phyloP scores from a whole-genome alignment of 345 rosid genomes.

The Brassica cretica region DNA sequence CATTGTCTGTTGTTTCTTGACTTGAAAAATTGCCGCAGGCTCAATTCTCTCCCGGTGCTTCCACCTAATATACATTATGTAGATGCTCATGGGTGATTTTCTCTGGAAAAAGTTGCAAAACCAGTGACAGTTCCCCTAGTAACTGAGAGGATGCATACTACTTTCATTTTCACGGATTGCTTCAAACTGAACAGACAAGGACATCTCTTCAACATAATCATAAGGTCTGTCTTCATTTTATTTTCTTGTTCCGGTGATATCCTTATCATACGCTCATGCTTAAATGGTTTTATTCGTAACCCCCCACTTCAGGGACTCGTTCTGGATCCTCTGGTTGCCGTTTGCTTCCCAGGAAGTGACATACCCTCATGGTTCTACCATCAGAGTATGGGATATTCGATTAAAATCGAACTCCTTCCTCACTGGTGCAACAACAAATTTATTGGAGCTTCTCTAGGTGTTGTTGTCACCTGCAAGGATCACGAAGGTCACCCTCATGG shows the following conservation, averaged over 20 bases:
- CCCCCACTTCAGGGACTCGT: conserved; percentile 26
- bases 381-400: conserved; percentile 29
- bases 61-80: conserved; percentile 27
- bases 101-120: conserved; percentile 21
- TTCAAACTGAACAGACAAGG: conserved; percentile 20
- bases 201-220: conserved; percentile 18
- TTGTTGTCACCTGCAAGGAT: conserved; percentile 25
- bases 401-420: conserved; percentile 18
- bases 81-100: conserved; percentile 37
- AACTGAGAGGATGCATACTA: conserved; percentile 22
- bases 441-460: conserved; percentile 30
- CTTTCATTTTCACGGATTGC: conserved; percentile 33
- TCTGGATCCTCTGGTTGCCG: conserved; percentile 27
- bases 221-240: conserved; percentile 11
- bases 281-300: neutral
- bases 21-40: conserved; percentile 30
- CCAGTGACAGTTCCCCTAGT: conserved; percentile 26
- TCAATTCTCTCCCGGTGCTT: conserved; percentile 30
- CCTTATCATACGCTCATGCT: neutral
- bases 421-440: conserved; percentile 36
- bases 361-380: conserved; percentile 30
- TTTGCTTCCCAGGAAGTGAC: conserved; percentile 36
- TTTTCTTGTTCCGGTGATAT: neutral
- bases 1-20: conserved; percentile 22
- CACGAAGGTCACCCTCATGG: conserved; percentile 9